Percentiles rank a stretch among this genome's conserved stretches.
phyloP scores from a whole-genome alignment of 2,329 filamentous ascomycete species.

The Didymosphaeria variabile region DNA sequence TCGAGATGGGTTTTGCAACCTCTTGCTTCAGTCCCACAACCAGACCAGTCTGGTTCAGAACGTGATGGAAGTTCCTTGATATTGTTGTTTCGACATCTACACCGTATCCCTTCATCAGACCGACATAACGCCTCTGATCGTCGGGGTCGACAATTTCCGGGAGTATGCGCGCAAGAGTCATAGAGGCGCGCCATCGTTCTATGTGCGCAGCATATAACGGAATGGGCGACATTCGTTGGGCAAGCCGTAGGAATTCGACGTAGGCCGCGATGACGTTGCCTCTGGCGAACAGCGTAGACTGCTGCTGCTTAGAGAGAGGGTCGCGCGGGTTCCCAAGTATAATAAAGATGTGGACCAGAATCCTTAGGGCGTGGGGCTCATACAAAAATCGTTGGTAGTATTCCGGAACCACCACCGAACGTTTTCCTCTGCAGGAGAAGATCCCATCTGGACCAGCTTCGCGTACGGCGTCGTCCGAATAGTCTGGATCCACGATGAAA shows the following conservation, averaged over 20 bases:
- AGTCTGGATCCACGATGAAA: slow-evolving; percentile 43
- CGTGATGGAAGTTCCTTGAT: slow-evolving; percentile 68
- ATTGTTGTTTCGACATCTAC: slow-evolving; percentile 79
- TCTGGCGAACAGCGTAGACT: slow-evolving; percentile 56
- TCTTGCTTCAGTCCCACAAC: slow-evolving; percentile 34
- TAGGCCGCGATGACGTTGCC: slow-evolving; percentile 85
- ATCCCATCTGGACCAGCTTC: slow-evolving; percentile 5
- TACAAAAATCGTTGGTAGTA: slow-evolving; percentile 46
- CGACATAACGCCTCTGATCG: slow-evolving; percentile 73
- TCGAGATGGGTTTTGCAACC: slow-evolving; percentile 39
- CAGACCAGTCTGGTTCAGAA: slow-evolving; percentile 35
- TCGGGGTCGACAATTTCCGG: slow-evolving; percentile 73
- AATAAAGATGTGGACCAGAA: slow-evolving; percentile 66
- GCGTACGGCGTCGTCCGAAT: background rate
- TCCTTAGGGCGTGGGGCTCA: slow-evolving; percentile 56
- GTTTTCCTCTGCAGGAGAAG: slow-evolving; percentile 30
- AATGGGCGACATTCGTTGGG: slow-evolving; percentile 78
- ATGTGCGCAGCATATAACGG: slow-evolving; percentile 89
- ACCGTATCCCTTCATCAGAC: slow-evolving; percentile 76
- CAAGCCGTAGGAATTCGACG: slow-evolving; percentile 78
- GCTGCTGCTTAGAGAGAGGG: slow-evolving; percentile 24
- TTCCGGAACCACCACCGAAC: slow-evolving; percentile 32
- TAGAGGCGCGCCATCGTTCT: slow-evolving; percentile 69
- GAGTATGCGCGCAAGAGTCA: slow-evolving; percentile 78
- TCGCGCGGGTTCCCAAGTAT: slow-evolving; percentile 63